Evolutionary conservation across 768 basidiomycete species (phyloP).

Genomic region (Auricularia sp.): DNA sequence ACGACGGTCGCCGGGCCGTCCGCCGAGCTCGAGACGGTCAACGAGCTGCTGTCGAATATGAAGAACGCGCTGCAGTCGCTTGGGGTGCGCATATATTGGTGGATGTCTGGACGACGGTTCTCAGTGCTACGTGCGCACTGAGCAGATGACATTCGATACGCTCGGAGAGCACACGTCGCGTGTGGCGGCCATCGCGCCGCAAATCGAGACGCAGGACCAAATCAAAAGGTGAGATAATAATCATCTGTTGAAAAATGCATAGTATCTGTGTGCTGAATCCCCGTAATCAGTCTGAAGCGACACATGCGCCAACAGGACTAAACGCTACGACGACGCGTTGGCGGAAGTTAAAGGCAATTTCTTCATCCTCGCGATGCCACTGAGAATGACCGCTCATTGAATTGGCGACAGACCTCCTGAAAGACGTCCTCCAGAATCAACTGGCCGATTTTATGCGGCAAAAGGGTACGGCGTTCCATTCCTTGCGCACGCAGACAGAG

Average conservation of each 20-base stretch:
- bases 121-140: not conserved
- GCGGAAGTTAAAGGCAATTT: constrained; percentile 40
- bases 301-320: constrained; percentile 35
- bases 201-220: constrained; percentile 29
- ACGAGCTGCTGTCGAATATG: constrained; percentile 19
- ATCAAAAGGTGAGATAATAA: constrained; percentile 30
- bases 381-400: too few species aligned
- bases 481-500: not conserved
- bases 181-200: constrained; percentile 30
- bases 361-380: not conserved
- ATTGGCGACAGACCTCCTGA: constrained; percentile 31
- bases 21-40: constrained; percentile 11
- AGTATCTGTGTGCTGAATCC: not conserved
- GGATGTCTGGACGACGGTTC: too few species aligned
- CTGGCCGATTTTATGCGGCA: constrained; percentile 34
- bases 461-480: constrained; percentile 27
- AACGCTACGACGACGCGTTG: constrained; percentile 32
- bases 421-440: constrained; percentile 34
- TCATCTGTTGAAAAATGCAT: not conserved
- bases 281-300: constrained; percentile 28
- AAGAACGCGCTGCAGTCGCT: constrained; percentile 23
- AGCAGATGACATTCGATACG: constrained; percentile 34
- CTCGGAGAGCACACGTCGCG: constrained; percentile 36
- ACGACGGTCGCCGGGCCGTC: constrained; percentile 8
- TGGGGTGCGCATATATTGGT: constrained; percentile 15